These are phyloP conservation scores for Claviceps humidiphila DNA, from an alignment of 2,329 filamentous ascomycete genomes.

Conservation along the genomic window DNA sequence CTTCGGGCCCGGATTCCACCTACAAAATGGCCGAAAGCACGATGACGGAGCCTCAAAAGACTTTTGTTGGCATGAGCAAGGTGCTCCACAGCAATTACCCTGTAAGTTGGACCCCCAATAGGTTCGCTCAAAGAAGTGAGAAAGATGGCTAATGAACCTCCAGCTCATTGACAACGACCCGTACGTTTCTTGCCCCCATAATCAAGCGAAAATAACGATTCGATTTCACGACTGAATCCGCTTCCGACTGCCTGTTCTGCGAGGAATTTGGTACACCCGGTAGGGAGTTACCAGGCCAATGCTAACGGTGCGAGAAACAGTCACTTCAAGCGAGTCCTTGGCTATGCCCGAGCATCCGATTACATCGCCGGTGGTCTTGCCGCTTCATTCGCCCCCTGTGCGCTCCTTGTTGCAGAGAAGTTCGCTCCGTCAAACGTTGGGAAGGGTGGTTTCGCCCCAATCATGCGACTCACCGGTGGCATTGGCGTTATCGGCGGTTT, in stretches of 20 bases:
- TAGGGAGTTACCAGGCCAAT: not conserved
- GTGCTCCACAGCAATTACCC: constrained; percentile 72
- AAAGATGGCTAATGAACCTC: constrained; percentile 12
- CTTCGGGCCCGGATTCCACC: constrained; percentile 12
- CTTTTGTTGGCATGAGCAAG: constrained; percentile 45
- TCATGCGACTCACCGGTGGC: constrained; percentile 65
- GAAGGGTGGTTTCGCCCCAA: constrained; percentile 66
- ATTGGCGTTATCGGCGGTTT: constrained; percentile 69
- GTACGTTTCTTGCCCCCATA: constrained; percentile 37
- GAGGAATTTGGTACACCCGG: too few species aligned
- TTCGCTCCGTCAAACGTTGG: constrained; percentile 76
- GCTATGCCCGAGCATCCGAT: constrained; percentile 77
- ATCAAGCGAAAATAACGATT: too few species aligned
- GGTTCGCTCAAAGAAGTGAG: constrained; percentile 10
- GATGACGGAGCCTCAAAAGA: constrained; percentile 22
- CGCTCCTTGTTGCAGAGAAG: constrained; percentile 69
- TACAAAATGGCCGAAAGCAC: constrained; percentile 25
- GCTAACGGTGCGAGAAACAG: constrained; percentile 32
- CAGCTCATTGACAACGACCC: constrained; percentile 99
- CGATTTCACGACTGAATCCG: too few species aligned
- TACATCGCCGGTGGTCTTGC: constrained; percentile 58
- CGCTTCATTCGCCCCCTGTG: constrained; percentile 57
- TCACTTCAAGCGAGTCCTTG: constrained; percentile 79
- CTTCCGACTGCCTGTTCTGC: too few species aligned
- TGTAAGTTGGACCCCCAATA: constrained; percentile 39